phyloP scores from a whole-genome alignment of 2,329 filamentous ascomycete genomes.

The Drechmeria coniospora region DNA sequence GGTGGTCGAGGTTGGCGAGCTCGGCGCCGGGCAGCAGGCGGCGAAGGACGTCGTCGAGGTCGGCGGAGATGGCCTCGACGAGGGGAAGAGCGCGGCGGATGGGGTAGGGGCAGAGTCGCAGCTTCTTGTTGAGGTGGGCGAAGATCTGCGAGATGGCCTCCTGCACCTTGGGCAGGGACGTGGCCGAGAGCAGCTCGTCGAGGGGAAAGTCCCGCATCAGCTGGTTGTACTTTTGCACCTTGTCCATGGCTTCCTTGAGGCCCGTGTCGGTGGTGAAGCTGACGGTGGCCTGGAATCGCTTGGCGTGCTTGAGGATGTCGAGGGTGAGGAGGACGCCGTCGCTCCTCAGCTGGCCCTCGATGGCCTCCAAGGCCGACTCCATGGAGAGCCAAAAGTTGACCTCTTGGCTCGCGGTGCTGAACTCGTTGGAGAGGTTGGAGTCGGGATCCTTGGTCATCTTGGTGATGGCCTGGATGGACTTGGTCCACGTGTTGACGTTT shows the following conservation, averaged over 20 bases:
- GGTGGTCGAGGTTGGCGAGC: slow-evolving; percentile 82
- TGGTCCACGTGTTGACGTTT: slow-evolving; percentile 95
- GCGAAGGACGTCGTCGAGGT: slow-evolving; percentile 77
- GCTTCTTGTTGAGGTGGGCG: slow-evolving; percentile 89
- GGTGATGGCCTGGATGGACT: slow-evolving; percentile 92
- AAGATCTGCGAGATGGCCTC: slow-evolving; percentile 87
- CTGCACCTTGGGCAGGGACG: slow-evolving; percentile 73
- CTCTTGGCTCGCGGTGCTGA: slow-evolving; percentile 75
- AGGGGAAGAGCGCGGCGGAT: slow-evolving; percentile 80
- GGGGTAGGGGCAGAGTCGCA: slow-evolving; percentile 90
- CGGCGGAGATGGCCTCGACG: slow-evolving; percentile 92
- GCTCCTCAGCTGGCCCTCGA: slow-evolving; percentile 75
- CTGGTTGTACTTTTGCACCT: slow-evolving; percentile 97
- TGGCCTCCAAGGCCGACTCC: slow-evolving; percentile 83
- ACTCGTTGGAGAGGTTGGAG: slow-evolving; percentile 37
- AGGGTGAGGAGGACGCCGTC: slow-evolving; percentile 83
- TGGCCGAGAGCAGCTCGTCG: slow-evolving; percentile 85
- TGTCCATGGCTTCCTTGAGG: slow-evolving; percentile 86
- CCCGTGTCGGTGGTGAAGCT: slow-evolving; percentile 95
- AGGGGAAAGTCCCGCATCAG: slow-evolving; percentile 96
- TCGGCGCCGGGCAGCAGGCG: slow-evolving; percentile 71
- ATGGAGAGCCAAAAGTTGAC: slow-evolving; percentile 99
- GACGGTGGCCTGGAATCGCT: slow-evolving; percentile 93
- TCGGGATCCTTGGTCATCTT: slow-evolving; percentile 78
- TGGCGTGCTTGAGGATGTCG: slow-evolving; percentile 90